Evolutionary conservation across 2,329 filamentous ascomycete genomes (phyloP), one percentile per base, ranked within the genome.

Genomic region (Truncatella angustata): DNA sequence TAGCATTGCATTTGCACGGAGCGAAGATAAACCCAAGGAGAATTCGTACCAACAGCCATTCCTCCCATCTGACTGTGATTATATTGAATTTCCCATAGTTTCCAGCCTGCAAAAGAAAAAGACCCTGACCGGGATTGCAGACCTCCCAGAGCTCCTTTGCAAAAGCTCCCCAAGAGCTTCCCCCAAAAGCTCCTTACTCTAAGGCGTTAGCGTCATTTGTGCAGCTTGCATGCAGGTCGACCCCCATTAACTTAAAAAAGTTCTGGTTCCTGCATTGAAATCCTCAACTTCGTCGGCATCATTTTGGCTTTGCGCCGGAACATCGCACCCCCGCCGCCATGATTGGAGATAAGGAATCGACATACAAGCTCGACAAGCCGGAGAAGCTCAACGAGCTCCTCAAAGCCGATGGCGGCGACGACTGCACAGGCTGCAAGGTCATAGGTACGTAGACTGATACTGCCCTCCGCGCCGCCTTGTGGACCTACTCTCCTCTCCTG

Each of bases 351-450:
- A 77, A 16, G 16, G 47, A 50, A 26, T 39, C 47, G 24, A 14
- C 47, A 11, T 32, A 50, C 49, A 69, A 75, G 44, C 75, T 83
- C 50, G 79, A 86, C 56, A 79, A 78, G 63, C 83, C 84, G 1
- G 82, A 87, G 66, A 81, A 80, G 55, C 77, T 84, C 47, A 71
- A 88, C 57, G 80, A 74, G 20, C 72, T 84, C 36, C 69, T 85
- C 32, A 79, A 78, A 54, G 67, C 78, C 60, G 80, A 84, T 61
- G 74, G 78, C 21, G 77, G 73, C 53, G 79, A 86, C 37, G 83
- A 93, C 70, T 93, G 89, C 68, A 73, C 84, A 36, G 75, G 86
- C 30, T 94, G 89, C 73, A 82, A 81, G 63, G 69, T 91, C 26
- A 76, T 90, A 49, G 89, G 89, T 90, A 72, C 63, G 79, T 74